Evolutionary conservation across 148 eudicot genomes (phyloP), one percentile per base, ranked within the genome.

Genomic region (Salicornia ramosissima): DNA sequence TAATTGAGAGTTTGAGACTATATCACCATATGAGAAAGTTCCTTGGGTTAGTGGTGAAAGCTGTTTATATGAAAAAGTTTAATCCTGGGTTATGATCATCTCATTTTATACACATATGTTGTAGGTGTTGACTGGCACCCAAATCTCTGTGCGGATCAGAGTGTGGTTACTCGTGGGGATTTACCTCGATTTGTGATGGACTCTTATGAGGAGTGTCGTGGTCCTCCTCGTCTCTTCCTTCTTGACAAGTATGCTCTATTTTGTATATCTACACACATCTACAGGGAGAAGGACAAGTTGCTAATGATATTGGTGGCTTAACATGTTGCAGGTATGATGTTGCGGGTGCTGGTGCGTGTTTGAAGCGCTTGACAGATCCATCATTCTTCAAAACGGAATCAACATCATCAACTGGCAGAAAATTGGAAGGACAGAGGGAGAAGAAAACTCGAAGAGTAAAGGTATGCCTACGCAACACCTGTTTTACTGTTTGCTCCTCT

Each of bases 111-210:
- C 30, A 49, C 51, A 16, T 26, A 3, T 79, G 72, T 75, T 78
- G 75, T 86, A 94, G 99, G 99, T 68, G 52, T 80, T 77, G 91
- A 85, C 64, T 94, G 99, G 97, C 97, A 88, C 82, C 82, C 91
- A 71, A 87, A 86, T 82, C 74, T 82, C 73, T 85, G 67, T 54
- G 75, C 83, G 79, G 85, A 87, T 78, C 83, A 94, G 77, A 91
- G 83, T 75, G 69, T 86, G 65, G 73, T 94, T 63, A 82, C 93
- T 1, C 82, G 63, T 60, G 88, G 87, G 67, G 97, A 89, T 75
- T 68, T 95, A 73, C 99, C 99, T 65, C 88, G 97, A 73, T 95
- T 95, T 85, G 84, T 95, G 15, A 89, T 87, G 97, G 99, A 95
- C 61, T 91, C 91, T 29, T 95, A 95, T 47, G 99, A 95, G 79